Percentiles rank a stretch among this genome's conserved stretches.
Conservation (phyloP, 108 stramenopile species). For the Nannochloropsis gaditana region DNA sequence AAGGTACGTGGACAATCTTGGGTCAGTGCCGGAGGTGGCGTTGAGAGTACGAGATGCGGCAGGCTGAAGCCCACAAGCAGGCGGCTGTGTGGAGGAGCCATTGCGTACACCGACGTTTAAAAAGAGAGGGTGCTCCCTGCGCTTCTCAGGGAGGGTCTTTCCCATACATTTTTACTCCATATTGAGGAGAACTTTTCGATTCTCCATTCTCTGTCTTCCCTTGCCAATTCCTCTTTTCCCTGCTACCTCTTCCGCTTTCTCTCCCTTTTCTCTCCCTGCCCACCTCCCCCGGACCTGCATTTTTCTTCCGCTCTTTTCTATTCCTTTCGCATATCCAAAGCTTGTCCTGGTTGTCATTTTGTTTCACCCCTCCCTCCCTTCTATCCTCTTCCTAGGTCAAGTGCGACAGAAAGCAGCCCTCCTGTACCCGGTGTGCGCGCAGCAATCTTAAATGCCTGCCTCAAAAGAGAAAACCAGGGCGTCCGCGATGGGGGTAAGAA, state of each 20-base stretch:
- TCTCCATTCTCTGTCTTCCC: no score
- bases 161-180: no score
- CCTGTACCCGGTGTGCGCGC: background rate
- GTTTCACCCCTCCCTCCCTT: background rate
- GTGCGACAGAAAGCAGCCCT: background rate
- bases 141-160: no score
- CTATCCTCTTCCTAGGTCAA: background rate
- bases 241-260: background rate
- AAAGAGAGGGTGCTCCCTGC: no score
- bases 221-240: background rate
- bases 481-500: background rate
- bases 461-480: background rate
- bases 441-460: background rate
- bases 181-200: no score
- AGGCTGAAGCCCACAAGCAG: background rate
- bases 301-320: background rate
- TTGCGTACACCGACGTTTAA: background rate
- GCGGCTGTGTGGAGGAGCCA: background rate
- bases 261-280: background rate
- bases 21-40: no score
- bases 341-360: background rate
- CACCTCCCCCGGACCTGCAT: background rate
- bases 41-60: background rate
- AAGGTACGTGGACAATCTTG: no score
- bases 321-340: background rate